Evolutionary conservation across 306 rosid species (phyloP), one percentile per base, ranked within the genome.

Genomic region (barrel medic (Medicago truncatula)): DNA sequence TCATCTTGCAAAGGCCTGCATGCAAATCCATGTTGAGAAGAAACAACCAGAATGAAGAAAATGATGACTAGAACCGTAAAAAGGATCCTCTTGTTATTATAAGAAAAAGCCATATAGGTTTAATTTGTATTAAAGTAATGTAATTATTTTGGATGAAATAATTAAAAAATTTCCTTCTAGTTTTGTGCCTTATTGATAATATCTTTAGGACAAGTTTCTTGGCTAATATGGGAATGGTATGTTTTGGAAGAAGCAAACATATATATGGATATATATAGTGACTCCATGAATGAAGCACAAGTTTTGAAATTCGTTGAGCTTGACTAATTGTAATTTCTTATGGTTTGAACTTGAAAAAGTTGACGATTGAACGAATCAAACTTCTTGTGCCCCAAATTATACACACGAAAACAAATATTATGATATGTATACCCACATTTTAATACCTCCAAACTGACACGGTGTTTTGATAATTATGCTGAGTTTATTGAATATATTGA

Each of bases 1-100:
- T 87, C 83, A 83, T 59, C 76, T 21, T 57, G 76, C 70, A 91
- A 69, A 0, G 81, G 77, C 74, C 93, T 91, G 28, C 72, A 74
- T 6, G 56, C 59, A 57, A 58, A 87, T 66, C 79, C 97, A 21
- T 69, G 4, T 58, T 83, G 67, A 65, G 83, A 41, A 28, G 65
- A 82, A 61, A 61, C 80, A 4, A 84, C 70, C 44, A 83, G 7
- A 47, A 83, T 44, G 15, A 34, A 49, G 21, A 84, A 72, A 23
- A 76, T 52, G 4, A 87, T 71, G 12, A 84, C 25, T 40, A 85
- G 5, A 67, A 71, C 23, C 0, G 20, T 65, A 18, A 88, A 79
- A 15, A 88, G 11, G 18, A 64, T 43, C 70, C 69, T 79, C 54
- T 0, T 53, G 17, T 52, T 74, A 12, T 9, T 46, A 23, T 21